These are phyloP conservation scores for Xylaria curta DNA, from an alignment of 495 filamentous ascomycete species.

Conservation along the genomic window DNA sequence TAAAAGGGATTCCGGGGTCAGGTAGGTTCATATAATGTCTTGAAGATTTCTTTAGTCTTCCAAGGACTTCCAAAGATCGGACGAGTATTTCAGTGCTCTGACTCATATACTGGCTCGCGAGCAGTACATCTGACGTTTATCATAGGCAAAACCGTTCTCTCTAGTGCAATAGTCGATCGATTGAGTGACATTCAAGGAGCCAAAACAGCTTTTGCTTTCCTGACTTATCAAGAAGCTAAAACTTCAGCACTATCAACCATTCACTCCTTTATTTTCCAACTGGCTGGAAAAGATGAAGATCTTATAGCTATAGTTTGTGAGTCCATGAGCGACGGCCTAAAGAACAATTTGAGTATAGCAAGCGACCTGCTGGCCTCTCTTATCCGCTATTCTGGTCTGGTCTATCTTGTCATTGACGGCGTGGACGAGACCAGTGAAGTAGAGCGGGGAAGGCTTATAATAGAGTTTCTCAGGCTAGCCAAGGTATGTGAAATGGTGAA, in stretches of 20 bases:
- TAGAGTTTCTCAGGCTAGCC: not conserved
- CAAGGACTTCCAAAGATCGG: no score
- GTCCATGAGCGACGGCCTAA: not conserved
- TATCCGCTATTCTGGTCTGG: constrained; percentile 28
- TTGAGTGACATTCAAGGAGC: not conserved
- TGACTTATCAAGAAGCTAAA: not conserved
- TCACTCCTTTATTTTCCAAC: not conserved
- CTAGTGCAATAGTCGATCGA: not conserved
- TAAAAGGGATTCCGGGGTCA: constrained; percentile 1
- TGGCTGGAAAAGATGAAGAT: not conserved
- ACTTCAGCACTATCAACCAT: not conserved
- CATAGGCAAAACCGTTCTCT: not conserved
- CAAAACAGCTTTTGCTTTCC: not conserved
- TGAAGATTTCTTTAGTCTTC: not conserved
- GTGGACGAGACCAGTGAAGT: constrained; percentile 38
- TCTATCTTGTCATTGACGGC: constrained; percentile 39
- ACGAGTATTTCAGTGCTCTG: not conserved
- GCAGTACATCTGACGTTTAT: not conserved
- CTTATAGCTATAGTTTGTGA: not conserved
- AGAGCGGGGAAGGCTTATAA: constrained; percentile 34
- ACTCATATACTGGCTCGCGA: not conserved
- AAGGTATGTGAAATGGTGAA: not conserved
- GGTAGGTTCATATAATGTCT: not conserved
- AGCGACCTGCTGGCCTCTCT: constrained; percentile 8
- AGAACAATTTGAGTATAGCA: not conserved